Evolutionary conservation across 2,329 filamentous ascomycete species (phyloP).

Genomic region (Fusarium torulosum): DNA sequence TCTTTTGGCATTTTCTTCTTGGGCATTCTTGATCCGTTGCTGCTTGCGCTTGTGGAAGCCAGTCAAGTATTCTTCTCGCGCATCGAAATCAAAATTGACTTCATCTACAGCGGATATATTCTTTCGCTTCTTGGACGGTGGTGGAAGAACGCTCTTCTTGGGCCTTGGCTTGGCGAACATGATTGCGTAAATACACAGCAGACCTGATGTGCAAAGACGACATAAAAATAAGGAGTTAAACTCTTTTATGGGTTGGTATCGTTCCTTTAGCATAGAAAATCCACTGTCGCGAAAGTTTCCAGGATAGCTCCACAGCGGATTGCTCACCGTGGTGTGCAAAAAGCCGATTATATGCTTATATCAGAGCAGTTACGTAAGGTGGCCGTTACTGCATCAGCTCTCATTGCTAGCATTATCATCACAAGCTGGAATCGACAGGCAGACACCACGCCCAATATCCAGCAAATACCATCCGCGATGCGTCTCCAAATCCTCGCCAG

Average conservation of each 20-base stretch:
- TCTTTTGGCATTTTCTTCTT: constrained; percentile 82
- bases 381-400: constrained; percentile 43
- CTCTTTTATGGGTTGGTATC: constrained; percentile 16
- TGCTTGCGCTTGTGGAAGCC: constrained; percentile 97
- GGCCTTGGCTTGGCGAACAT: constrained; percentile 70
- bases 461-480: constrained; percentile 59
- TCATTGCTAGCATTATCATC: constrained; percentile 35
- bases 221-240: constrained; percentile 3
- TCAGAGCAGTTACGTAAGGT: constrained; percentile 48
- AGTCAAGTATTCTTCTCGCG: constrained; percentile 88
- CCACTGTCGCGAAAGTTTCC: constrained; percentile 45
- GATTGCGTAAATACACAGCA: constrained; percentile 6
- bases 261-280: constrained; percentile 33
- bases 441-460: constrained; percentile 42
- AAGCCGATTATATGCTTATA: constrained; percentile 42
- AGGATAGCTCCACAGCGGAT: constrained; percentile 10
- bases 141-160: constrained; percentile 69
- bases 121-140: constrained; percentile 76
- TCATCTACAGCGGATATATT: constrained; percentile 74
- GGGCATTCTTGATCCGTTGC: constrained; percentile 84
- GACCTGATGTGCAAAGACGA: background rate
- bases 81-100: constrained; percentile 84
- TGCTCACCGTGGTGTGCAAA: constrained; percentile 47
- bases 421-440: constrained; percentile 47
- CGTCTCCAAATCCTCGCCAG: constrained; percentile 65